phyloP scores from a whole-genome alignment of 2,329 filamentous ascomycete genomes.

The Chaetomium olivaceum region DNA sequence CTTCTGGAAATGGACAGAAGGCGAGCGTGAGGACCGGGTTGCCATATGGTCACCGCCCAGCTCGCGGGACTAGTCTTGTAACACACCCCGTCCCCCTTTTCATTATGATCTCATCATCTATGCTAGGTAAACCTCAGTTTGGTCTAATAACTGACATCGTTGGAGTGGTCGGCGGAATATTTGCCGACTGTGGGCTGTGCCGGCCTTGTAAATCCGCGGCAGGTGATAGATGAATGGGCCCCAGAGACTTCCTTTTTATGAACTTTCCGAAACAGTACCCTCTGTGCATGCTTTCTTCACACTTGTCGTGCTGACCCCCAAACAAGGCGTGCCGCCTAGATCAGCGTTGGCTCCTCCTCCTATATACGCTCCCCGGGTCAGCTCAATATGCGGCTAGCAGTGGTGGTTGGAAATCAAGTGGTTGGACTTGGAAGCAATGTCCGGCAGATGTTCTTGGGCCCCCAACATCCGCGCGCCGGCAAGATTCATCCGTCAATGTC shows the following conservation, averaged over 20 bases:
- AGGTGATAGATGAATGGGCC: not conserved
- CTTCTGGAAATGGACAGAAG: not conserved
- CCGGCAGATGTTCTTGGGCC: not conserved
- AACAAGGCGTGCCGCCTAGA: not conserved
- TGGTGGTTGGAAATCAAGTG: not conserved
- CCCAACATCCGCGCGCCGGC: not conserved
- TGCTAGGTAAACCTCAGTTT: not conserved
- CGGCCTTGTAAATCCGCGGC: not conserved
- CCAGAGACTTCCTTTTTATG: not conserved
- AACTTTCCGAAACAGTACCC: not conserved
- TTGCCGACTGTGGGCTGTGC: not conserved
- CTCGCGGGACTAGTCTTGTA: not conserved
- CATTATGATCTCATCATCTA: not conserved
- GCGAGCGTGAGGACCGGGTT: not conserved
- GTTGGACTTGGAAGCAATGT: not conserved
- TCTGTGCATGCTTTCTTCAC: not conserved
- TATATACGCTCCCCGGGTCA: not conserved
- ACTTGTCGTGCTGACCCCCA: not conserved
- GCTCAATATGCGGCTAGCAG: not conserved
- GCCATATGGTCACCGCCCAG: not conserved
- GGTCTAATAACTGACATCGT: not conserved
- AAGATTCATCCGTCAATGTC: not conserved
- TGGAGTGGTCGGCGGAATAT: not conserved
- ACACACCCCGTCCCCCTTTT: not conserved
- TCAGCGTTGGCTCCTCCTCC: not conserved